Base-by-base conservation (phyloP, 2,329 filamentous ascomycete species). In the Fusarium liriodendri region DNA sequence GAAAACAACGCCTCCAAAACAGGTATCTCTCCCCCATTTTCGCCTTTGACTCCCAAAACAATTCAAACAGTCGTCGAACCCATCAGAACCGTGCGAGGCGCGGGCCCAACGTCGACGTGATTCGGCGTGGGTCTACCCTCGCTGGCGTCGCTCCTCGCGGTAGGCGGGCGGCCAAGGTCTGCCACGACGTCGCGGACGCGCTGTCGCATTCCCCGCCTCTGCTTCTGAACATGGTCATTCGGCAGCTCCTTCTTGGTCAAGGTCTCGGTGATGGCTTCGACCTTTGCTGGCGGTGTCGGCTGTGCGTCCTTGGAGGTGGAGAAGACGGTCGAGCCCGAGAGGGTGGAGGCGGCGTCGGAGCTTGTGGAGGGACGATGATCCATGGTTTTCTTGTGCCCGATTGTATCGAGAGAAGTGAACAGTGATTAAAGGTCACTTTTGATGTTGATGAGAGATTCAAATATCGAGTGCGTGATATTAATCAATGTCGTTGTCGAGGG, bases 121-220 rank as follows among this genome's bases (percentile, higher is more conserved):
- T 77, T 78, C 64, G 76, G 71, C 38, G 80, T 78, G 54, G 52
- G 66, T 65, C 74, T 81, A 38, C 81, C 81, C 14, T 78, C 78
- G 73, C 78, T 80, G 61, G 75, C 80, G 65, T 82, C 80, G 64
- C 81, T 78, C 55, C 79, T 72, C 32, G 70, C 63, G 14, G 80
- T 82, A 2, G 80, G 80, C 50, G 81, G 81, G 32, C 72, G 77
- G 61, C 81, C 80, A 59, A 82, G 75, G 58, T 82, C 80, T 58
- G 79, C 74, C 33, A 82, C 74, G 60, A 82, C 77, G 54, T 81
- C 80, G 67, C 80, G 80, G 18, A 81, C 80, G 64, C 79, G 79
- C 63, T 82, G 78, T 54, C 80, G 79, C 66, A 81, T 69, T 58
- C 79, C 78, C 54, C 79, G 71, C 35, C 78, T 76, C 27, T 74